These are phyloP conservation scores for Microcyclospora tardicrescens DNA, from an alignment of 2,329 filamentous ascomycete genomes.

Conservation along the genomic window DNA sequence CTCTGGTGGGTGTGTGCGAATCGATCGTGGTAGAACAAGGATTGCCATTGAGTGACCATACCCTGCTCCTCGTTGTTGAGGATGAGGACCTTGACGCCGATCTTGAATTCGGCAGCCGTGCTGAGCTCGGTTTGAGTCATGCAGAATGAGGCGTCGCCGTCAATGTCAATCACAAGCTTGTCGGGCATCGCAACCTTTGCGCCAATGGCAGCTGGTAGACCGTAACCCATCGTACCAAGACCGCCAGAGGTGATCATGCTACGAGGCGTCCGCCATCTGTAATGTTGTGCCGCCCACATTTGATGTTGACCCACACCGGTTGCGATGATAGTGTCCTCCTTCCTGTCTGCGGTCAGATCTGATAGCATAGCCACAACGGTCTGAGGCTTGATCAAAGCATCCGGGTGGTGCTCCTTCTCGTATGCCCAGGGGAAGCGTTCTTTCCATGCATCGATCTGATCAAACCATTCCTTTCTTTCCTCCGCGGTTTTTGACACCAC, in stretches of 20 bases:
- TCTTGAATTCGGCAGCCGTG: conserved; percentile 89
- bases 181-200: conserved; percentile 78
- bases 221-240: conserved; percentile 91
- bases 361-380: conserved; percentile 82
- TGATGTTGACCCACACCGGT: conserved; percentile 97
- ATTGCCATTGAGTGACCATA: conserved; percentile 98
- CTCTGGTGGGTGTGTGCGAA: conserved; percentile 85
- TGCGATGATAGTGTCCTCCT: conserved; percentile 73
- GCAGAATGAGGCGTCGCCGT: conserved; percentile 96
- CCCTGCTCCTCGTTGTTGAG: conserved; percentile 97
- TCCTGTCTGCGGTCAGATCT: conserved; percentile 64
- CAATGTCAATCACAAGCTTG: conserved; percentile 83
- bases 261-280: conserved; percentile 81
- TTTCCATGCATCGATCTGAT: conserved; percentile 85
- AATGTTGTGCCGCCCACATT: conserved; percentile 98
- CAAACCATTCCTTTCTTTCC: conserved; percentile 74
- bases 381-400: conserved; percentile 86
- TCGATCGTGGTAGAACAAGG: conserved; percentile 90
- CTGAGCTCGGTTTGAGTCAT: conserved; percentile 96
- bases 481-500: conserved; percentile 49
- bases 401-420: conserved; percentile 56
- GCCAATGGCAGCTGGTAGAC: conserved; percentile 86
- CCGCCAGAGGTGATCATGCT: conserved; percentile 95
- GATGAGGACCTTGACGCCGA: conserved; percentile 87
- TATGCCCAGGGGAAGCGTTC: conserved; percentile 77